Conservation (phyloP, 176 grass and related monocot genomes). For the Elaeis guineensis region DNA sequence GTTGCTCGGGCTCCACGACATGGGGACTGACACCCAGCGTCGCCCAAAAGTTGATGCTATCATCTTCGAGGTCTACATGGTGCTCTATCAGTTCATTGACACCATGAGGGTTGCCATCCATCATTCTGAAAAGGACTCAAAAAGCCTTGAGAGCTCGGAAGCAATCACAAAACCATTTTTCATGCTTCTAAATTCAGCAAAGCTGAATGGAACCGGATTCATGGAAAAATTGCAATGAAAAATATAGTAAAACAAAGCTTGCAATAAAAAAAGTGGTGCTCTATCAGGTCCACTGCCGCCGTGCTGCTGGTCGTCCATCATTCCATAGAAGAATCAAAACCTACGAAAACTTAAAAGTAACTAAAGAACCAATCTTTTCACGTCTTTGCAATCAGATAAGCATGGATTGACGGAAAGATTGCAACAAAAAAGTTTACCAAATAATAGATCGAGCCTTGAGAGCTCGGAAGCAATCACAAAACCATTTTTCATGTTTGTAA, state of each 20-base stretch:
- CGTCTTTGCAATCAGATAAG: neutral
- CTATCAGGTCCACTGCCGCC: constrained; percentile 40
- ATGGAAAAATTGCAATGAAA: too few relatives aligned
- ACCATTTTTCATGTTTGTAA: too few relatives aligned
- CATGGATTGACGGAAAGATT: neutral
- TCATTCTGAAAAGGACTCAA: too few relatives aligned
- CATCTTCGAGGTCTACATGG: constrained; percentile 78
- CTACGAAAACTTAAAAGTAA: neutral
- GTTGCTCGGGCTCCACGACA: constrained; percentile 41
- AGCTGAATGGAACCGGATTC: too few relatives aligned
- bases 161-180: too few relatives aligned
- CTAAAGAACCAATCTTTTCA: neutral
- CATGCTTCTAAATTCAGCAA: too few relatives aligned
- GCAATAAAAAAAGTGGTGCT: constrained; percentile 1
- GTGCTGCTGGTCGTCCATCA: constrained; percentile 43
- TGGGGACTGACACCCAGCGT: constrained; percentile 77
- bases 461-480: too few relatives aligned
- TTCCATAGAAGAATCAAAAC: constrained; percentile 26
- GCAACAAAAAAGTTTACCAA: neutral
- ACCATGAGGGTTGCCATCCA: too few relatives aligned
- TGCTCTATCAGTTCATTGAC: too few relatives aligned
- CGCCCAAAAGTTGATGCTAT: constrained; percentile 95
- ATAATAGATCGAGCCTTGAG: too few relatives aligned
- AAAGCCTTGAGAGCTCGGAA: too few relatives aligned
- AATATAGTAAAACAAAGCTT: too few relatives aligned